Evolutionary conservation across 768 basidiomycete species (phyloP), one percentile per base, ranked within the genome.

Genomic region (Podaxis sp.): DNA sequence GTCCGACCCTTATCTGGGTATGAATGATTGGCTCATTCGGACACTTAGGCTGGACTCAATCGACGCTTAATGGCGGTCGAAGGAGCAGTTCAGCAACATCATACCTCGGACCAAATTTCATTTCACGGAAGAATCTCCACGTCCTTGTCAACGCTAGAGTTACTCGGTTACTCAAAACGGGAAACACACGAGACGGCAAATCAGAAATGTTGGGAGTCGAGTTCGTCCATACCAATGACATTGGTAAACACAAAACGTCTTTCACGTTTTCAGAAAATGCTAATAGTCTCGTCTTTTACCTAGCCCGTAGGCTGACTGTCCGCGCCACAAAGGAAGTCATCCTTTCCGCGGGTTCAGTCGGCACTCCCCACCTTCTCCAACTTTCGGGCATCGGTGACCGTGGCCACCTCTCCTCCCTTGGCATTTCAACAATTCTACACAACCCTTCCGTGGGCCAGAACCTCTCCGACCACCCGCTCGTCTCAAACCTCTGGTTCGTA

Each of bases 31-130:
- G 36, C 15, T 59, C 4, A 33, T 4, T 19, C 15, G 40, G 4
- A 36, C 22, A 25, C 27, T 1, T 19, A 66, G 62, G 65, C 22
- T 59, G 58, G 52, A 55, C 40, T 25, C 63, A 63, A 47, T n/a
- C 49, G 4, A 64, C 63, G 0, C 38, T 64, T 43, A 59, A 55
- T 8, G 54, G 38, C 22, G 53, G 63, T 6, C 24, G 49, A 25
- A 19, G 63, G 24, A 64, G 63, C 27, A 75, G 71, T 58, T 67
- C 74, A 19, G 74, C 74, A 9, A 70, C 72, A 5, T 66, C 74
- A 0, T 76, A 77, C 61, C 65, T 77, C 24, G 69, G 68, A 1
- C 67, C 70, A 0, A 64, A 73, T 11, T 72, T 66, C 36, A 50
- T 68, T 7, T 61, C 55, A 2, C 70, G 76, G 1, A 56, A 66